phyloP scores from a whole-genome alignment of 345 rosid species.

The Gossypium anomalum region DNA sequence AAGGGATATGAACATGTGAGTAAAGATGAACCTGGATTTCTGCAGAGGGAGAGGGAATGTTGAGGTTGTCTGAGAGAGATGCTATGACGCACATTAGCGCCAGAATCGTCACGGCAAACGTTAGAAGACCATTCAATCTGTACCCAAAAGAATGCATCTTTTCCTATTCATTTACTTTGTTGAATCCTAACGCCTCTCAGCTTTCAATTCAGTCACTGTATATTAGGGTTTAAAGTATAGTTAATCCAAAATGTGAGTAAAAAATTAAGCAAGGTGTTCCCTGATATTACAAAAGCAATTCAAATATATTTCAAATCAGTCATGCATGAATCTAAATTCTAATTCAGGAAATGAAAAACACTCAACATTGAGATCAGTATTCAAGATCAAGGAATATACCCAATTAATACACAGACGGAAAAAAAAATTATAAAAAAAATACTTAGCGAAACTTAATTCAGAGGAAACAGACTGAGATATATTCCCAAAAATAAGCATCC shows the following conservation, averaged over 20 bases:
- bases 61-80: constrained; percentile 84
- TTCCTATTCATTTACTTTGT: neutral
- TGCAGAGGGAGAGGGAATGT: constrained; percentile 67
- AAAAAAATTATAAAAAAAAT: neutral
- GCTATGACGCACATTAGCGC: constrained; percentile 81
- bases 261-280: neutral
- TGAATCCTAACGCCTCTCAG: neutral
- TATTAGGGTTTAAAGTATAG: neutral
- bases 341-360: neutral
- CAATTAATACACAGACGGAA: neutral
- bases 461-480: no score
- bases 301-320: neutral
- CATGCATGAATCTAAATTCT: neutral
- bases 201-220: neutral
- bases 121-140: constrained; percentile 85
- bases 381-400: neutral
- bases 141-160: constrained; percentile 85
- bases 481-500: no score
- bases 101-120: constrained; percentile 71
- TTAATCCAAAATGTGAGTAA: neutral
- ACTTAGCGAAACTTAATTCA: no score
- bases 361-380: neutral
- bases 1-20: neutral
- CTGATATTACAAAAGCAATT: neutral
- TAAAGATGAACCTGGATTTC: constrained; percentile 64